Evolutionary conservation across 331 rosid genomes (phyloP), one percentile per base, ranked within the genome.

Genomic region (Arachis monticola): DNA sequence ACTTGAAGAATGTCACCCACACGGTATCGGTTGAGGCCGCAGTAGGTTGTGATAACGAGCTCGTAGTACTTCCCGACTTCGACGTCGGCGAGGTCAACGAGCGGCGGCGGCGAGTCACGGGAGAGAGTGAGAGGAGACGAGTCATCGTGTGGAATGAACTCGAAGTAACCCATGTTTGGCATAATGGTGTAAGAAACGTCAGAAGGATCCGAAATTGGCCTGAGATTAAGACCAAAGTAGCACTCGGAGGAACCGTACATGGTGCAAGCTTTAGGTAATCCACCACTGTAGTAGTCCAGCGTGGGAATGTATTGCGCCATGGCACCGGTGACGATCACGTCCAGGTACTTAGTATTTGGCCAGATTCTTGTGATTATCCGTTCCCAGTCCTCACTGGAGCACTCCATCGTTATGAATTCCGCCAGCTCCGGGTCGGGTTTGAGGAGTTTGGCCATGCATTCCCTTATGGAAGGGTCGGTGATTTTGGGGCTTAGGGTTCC

Each of bases 211-310:
- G 78, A 68, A 86, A 92, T 87, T 10, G 99, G 97, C n/a, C 81
- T 84, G 7, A 94, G 86, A 77, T 94, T 94, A 0, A 92, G 90
- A 0, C 99, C 99, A 31, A 94, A 94, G 38, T 87, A 94, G 13
- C 99, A 94, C 77, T 94, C 99, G 0, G 99, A 94, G 0, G 99
- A 94, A 0, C 97, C 99, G 67, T 92, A 94, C 97, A 92, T 92
- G 40, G 99, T 94, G 64, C 99, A 90, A 27, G 91, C 87, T 67
- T 82, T 83, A 0, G 99, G 99, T 6, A 92, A 68, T 3, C 89
- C 87, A 5, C 87, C 88, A 46, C 97, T 87, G 77, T 87, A 94
- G 61, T 83, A 88, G 47, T 94, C 97, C 0, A 94, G 90, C 0
- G 92, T 87, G 0, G 92, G 97, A 74, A 92, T 92, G 59, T 94